Percentiles rank a stretch among this genome's conserved stretches.
Conservation (phyloP, 805 yeast genomes). For the Yarrowia phangngaensis region DNA sequence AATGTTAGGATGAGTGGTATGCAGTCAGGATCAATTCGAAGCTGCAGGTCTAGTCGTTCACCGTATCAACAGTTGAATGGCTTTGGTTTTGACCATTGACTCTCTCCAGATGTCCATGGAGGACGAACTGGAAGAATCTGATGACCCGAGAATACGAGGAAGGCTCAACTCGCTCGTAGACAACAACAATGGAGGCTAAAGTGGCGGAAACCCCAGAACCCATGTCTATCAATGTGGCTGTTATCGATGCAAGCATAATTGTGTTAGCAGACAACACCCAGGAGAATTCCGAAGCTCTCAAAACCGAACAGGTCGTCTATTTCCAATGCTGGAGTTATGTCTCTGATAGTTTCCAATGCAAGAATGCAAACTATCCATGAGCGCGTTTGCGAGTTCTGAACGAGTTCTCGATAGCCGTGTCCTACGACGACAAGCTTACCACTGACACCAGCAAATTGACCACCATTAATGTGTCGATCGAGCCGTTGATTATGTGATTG, state of each 20-base stretch:
- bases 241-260: slow-evolving; percentile 72
- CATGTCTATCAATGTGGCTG: slow-evolving; percentile 48
- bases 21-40: slow-evolving; percentile 50
- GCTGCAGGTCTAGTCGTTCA: slow-evolving; percentile 64
- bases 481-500: slow-evolving; percentile 73
- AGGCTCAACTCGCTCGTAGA: no score
- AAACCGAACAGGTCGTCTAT: slow-evolving; percentile 70
- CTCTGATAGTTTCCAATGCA: slow-evolving; percentile 67
- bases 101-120: slow-evolving; percentile 68
- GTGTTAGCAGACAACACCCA: slow-evolving; percentile 74
- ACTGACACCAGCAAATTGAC: slow-evolving; percentile 57
- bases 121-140: slow-evolving; percentile 21
- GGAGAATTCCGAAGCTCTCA: slow-evolving; percentile 74
- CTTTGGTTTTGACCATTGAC: slow-evolving; percentile 61
- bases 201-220: slow-evolving; percentile 28
- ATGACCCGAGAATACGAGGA: no score
- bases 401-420: slow-evolving; percentile 76
- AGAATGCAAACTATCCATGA: slow-evolving; percentile 76
- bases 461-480: slow-evolving; percentile 63
- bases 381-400: slow-evolving; percentile 70
- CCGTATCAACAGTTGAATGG: slow-evolving; percentile 71
- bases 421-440: slow-evolving; percentile 68
- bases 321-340: slow-evolving; percentile 63
- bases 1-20: neutral
- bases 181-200: slow-evolving; percentile 22